Conservation (phyloP, 768 basidiomycete genomes). For the Hysterangium stoloniferum region DNA sequence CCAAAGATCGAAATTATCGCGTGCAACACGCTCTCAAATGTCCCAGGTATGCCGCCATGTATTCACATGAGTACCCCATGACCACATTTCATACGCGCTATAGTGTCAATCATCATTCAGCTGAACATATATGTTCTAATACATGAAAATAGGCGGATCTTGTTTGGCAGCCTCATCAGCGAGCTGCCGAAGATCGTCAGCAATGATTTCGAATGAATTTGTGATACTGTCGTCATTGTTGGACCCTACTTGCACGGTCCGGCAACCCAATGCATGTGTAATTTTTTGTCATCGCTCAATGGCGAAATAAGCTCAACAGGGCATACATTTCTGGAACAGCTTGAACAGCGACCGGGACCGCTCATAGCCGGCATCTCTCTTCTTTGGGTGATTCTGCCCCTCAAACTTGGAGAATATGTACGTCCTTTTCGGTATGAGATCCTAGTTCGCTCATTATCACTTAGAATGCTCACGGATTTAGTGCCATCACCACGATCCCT, state of each 20-base stretch:
- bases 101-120: background rate
- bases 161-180: conserved; percentile 21
- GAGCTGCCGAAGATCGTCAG: conserved; percentile 21
- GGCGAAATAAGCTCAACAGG: background rate
- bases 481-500: conserved; percentile 18
- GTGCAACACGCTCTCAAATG: conserved; percentile 22
- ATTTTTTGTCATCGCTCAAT: background rate
- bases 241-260: conserved; percentile 25
- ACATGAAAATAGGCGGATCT: conserved; percentile 23
- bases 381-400: conserved; percentile 19
- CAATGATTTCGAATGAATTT: conserved; percentile 21
- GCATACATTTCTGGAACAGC: conserved; percentile 17
- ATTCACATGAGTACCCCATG: conserved; percentile 26
- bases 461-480: conserved; percentile 23
- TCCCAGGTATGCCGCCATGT: conserved; percentile 27
- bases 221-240: conserved; percentile 20
- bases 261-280: conserved; percentile 19
- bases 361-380: conserved; percentile 14
- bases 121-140: background rate
- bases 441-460: background rate
- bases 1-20: conserved; percentile 26
- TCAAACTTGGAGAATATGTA: conserved; percentile 22
- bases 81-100: conserved; percentile 28
- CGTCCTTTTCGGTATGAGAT: background rate
- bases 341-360: conserved; percentile 22